Evolutionary conservation across 2,329 filamentous ascomycete genomes (phyloP), one percentile per base, ranked within the genome.

Genomic region (Pleoardoris graminearum): DNA sequence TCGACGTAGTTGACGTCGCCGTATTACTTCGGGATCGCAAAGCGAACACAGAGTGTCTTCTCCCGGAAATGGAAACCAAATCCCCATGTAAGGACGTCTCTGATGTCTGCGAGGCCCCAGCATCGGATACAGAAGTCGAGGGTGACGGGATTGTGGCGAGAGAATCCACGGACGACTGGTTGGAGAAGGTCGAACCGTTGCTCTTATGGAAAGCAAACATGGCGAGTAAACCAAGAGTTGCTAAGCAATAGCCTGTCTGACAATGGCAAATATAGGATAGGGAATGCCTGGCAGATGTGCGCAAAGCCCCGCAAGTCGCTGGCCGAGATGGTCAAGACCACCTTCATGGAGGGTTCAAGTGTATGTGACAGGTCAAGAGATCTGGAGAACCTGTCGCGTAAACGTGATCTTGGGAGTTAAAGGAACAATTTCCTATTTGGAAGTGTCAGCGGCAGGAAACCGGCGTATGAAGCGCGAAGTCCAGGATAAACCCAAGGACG

Each of bases 181-280:
- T 66, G 23, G 68, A 72, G 51, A 58, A 64, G 30, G 65, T 59
- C 35, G 59, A 35, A 7, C 59, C 54, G 50, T 67, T 68, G 58
- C 50, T 68, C 54, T 71, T 73, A 65, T 72, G 68, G 44, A 70
- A 73, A 25, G 63, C 54, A 57, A 73, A 72, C 71, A 74, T 73
- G 27, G 62, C 56, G 58, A 57, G 42, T 47, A 10, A 47, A 50
- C 51, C 53, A 58, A 48, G 42, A 43, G 35, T 39, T 30, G 37
- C 48, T 25, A 37, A 45, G 48, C 39, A 53, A 50, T 44, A 37
- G 41, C 48, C 50, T 48, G 36, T 39, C 52, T 33, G 55, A 35
- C 44, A 52, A 42, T 23, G 48, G 49, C 55, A 56, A 59, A 57
- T 63, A 67, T 61, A 55, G 61, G 55, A 49, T 50, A 56, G 54